phyloP scores from a whole-genome alignment of 2,329 filamentous ascomycete species.

The Metarhizium album region DNA sequence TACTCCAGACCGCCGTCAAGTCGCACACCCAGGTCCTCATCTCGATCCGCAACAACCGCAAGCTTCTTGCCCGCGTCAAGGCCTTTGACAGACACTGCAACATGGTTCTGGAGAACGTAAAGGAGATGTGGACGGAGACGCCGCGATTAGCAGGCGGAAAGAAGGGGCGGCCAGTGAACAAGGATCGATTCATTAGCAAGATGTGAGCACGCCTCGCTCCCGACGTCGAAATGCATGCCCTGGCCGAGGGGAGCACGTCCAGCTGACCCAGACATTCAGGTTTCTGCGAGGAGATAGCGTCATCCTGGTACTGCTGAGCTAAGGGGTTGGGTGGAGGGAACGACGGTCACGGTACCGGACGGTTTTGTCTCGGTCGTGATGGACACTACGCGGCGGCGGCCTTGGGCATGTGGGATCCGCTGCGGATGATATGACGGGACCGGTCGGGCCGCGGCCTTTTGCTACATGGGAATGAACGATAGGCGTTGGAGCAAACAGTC shows the following conservation, averaged over 20 bases:
- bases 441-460: background rate
- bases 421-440: conserved; percentile 8
- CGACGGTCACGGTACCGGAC: background rate
- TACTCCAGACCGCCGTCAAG: conserved; percentile 92
- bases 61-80: conserved; percentile 93
- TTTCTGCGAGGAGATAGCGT: conserved; percentile 82
- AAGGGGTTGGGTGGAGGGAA: conserved; percentile 12
- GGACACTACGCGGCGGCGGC: background rate
- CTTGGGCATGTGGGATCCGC: conserved; percentile 11
- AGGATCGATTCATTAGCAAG: conserved; percentile 97
- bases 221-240: background rate
- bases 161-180: conserved; percentile 85
- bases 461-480: background rate
- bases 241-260: background rate
- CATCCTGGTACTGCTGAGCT: conserved; percentile 77
- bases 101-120: conserved; percentile 92
- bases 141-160: conserved; percentile 73
- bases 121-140: conserved; percentile 98
- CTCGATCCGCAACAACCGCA: conserved; percentile 95
- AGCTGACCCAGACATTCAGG: conserved; percentile 31
- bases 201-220: conserved; percentile 49
- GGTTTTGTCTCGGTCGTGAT: background rate
- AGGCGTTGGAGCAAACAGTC: background rate
- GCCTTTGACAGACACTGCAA: conserved; percentile 98
- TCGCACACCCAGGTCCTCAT: conserved; percentile 94